A percentile compares a stretch with the other conserved stretches of the same genome.
These are phyloP conservation scores for Blastobotrys robertii DNA, from an alignment of 805 yeast species.

Conservation along the genomic window DNA sequence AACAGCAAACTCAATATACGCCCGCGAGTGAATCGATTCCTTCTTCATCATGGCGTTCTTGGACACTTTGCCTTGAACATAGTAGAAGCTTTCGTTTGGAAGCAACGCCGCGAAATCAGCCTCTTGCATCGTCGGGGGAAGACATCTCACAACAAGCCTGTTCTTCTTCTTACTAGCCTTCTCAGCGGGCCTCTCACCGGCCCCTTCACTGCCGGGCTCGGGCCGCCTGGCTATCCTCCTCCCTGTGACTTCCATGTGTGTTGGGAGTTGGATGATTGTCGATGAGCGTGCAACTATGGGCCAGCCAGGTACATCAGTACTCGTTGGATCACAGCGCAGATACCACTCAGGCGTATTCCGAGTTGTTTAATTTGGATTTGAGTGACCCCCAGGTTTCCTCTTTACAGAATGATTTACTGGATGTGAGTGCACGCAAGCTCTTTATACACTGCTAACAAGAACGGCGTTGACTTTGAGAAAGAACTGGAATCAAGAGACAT, in stretches of 20 bases:
- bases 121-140: conserved; percentile 36
- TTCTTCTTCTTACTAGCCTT: conserved; percentile 8
- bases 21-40: conserved; percentile 35
- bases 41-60: conserved; percentile 21
- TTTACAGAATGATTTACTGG: conserved; percentile 28
- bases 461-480: conserved; percentile 14
- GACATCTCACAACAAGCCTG: conserved; percentile 31
- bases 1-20: conserved; percentile 32
- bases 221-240: neutral
- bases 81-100: conserved; percentile 16
- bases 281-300: conserved; percentile 14
- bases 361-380: conserved; percentile 24
- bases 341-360: conserved; percentile 3
- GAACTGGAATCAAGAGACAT: conserved; percentile 22
- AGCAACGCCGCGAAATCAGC: conserved; percentile 27
- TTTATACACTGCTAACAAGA: too few relatives aligned
- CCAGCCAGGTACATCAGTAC: neutral
- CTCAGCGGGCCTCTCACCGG: neutral
- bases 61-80: conserved; percentile 24
- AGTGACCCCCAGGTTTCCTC: conserved; percentile 28
- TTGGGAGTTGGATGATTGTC: neutral
- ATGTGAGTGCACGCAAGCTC: conserved; percentile 10
- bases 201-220: neutral
- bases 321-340: neutral
- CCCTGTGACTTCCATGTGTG: neutral